Base-by-base conservation (phyloP, 192 early-diverging fungal genomes). In the Umbelopsis sp. region DNA sequence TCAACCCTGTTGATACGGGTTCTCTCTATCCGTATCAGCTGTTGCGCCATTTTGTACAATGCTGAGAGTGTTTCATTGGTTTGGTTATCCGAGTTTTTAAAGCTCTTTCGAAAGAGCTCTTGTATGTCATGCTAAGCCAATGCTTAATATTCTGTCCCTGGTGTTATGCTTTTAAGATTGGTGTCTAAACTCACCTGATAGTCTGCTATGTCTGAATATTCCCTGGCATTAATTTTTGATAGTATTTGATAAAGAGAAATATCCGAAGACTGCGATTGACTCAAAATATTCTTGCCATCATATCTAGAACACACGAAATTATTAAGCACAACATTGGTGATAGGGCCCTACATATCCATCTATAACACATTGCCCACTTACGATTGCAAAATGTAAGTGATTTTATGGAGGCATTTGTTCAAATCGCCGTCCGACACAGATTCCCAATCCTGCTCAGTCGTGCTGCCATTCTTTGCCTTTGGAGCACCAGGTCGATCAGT, bases 231-330 rank as follows among this genome's bases (percentile, higher is more conserved):
- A 61, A 61, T 61, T 61, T 61, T 61, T n/a, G 27, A 30, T 16
- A 33, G 27, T 61, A 61, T 61, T 61, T 35, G 55, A 25, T 27
- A 7, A 4, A 61, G 18, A 30, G 55, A 61, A 61, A 61, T 61
- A 61, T 61, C 55, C 55, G 55, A 61, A 16, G 55, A 61, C 55
- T 61, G 55, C 55, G 30, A 25, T 35, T 61, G 55, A 61, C 55
- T 61, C 13, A 61, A 61, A 61, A 61, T 61, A 61, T 61, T 61
- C 33, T 61, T 61, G 55, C 55, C 27, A 61, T 61, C 55, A 13
- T 27, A 61, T 30, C 55, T 61, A 18, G 16, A 25, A 4, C 4
- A 11, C 27, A 37, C 33, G 12, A 15, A 61, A 35, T 18, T 18
- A 35, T 16, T 61, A 11, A 41, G 37, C 6, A 41, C 6, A 41